Evolutionary conservation across 169 alveolate species (phyloP).

Genomic region (Blepharisma undulans): DNA sequence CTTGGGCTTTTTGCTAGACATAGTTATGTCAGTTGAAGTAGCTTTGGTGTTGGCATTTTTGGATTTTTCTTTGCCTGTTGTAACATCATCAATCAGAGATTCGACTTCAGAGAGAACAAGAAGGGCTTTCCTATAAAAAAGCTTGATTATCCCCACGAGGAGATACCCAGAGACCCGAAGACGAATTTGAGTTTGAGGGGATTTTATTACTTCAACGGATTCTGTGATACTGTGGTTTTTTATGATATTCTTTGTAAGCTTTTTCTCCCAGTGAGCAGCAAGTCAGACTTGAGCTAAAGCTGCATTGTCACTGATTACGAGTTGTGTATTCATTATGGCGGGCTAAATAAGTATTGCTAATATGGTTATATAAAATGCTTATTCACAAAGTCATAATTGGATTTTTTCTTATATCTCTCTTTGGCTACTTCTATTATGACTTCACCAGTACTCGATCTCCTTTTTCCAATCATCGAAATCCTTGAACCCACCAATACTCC

Average conservation of each 20-base stretch:
- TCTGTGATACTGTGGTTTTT: not conserved
- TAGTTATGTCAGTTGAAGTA: not conserved
- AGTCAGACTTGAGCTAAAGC: constrained; percentile 12
- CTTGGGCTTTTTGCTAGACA: not conserved
- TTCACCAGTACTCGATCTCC: not conserved
- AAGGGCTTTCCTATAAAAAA: not conserved
- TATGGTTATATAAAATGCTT: not conserved
- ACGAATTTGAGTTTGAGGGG: not conserved
- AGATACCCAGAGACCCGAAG: constrained; percentile 14
- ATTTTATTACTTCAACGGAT: not conserved
- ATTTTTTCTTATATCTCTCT: not conserved
- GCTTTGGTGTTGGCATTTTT: not conserved
- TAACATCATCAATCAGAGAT: not conserved
- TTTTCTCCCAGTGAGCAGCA: constrained; percentile 38
- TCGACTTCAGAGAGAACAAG: not conserved
- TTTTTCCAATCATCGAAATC: not conserved
- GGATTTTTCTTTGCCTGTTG: not conserved
- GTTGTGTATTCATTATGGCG: not conserved
- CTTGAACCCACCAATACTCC: not conserved
- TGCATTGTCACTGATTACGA: not conserved
- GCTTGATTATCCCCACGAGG: constrained; percentile 7
- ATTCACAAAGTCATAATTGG: not conserved
- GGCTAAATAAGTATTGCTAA: not conserved
- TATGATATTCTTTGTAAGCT: constrained; percentile 15
- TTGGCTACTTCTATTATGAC: not conserved